Percentiles rank a stretch among this genome's conserved stretches.
phyloP scores from a whole-genome alignment of 257 asterid genomes.

The Solanum ossicruentum region DNA sequence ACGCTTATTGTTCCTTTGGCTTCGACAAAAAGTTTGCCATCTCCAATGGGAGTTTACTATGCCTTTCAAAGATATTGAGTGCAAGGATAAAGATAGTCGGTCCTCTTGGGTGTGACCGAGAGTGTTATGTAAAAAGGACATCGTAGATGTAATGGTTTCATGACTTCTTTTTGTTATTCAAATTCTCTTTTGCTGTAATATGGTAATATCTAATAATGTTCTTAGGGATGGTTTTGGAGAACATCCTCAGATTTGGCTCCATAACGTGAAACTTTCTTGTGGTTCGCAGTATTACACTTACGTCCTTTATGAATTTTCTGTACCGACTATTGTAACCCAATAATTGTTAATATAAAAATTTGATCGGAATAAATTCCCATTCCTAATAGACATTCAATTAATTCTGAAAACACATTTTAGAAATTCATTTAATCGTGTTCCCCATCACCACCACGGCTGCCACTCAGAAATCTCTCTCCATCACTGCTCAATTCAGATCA shows the following conservation, averaged over 20 bases:
- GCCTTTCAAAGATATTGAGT: background rate
- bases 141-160: background rate
- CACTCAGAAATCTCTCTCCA: background rate
- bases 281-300: background rate
- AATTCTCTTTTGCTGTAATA: background rate
- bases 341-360: background rate
- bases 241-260: background rate
- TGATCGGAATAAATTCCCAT: background rate
- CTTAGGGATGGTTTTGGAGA: background rate
- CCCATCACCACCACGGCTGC: background rate
- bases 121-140: background rate
- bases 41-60: background rate
- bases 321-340: background rate
- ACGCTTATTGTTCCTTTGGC: too few species aligned
- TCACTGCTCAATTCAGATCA: background rate
- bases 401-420: background rate
- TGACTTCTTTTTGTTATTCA: background rate
- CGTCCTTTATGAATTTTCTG: background rate
- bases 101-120: background rate
- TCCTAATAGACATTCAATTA: background rate
- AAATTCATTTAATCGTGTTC: background rate
- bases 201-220: background rate
- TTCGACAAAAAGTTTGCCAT: background rate
- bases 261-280: background rate
- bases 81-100: background rate